Percentiles rank a stretch among this genome's conserved stretches.
Evolutionary conservation across 1,284 basidiomycete genomes (phyloP).

Genomic region (Taiwanofungus camphoratus): DNA sequence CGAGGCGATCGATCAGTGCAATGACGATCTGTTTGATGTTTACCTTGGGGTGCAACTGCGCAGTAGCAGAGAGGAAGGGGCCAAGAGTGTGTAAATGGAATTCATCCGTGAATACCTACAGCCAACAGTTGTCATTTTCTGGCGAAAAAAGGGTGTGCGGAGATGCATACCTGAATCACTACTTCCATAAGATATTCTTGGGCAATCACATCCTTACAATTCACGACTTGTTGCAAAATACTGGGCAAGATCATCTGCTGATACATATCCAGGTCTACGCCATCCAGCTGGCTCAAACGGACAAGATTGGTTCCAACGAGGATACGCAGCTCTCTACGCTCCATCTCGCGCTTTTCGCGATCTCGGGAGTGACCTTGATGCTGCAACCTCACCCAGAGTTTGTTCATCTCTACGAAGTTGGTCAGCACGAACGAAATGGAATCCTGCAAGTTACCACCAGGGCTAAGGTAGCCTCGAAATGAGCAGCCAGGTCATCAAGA

Average conservation of each 20-base stretch:
- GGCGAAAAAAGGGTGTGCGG: background rate
- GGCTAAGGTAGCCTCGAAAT: constrained; percentile 41
- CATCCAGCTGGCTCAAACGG: constrained; percentile 86
- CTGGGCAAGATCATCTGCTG: constrained; percentile 79
- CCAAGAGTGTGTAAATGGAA: constrained; percentile 91
- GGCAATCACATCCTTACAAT: constrained; percentile 94
- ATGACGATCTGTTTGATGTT: constrained; percentile 98
- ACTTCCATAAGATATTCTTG: constrained; percentile 99
- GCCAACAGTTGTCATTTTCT: too few relatives aligned
- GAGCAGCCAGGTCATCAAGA: background rate
- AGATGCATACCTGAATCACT: constrained; percentile 75
- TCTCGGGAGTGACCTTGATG: constrained; percentile 94
- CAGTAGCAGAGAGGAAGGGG: constrained; percentile 89
- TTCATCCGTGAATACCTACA: constrained; percentile 90
- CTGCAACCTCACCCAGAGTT: constrained; percentile 94
- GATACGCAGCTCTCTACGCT: constrained; percentile 87
- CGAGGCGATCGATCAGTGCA: constrained; percentile 91
- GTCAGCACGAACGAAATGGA: constrained; percentile 92
- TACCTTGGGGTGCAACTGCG: constrained; percentile 91
- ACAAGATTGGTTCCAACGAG: constrained; percentile 95
- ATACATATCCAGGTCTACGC: constrained; percentile 91
- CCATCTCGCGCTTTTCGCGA: constrained; percentile 92
- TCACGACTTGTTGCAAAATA: constrained; percentile 91
- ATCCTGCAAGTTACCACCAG: constrained; percentile 84
- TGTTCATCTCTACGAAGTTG: constrained; percentile 99